A percentile compares a stretch with the other conserved stretches of the same genome.
Conservation (phyloP, 2,329 filamentous ascomycete genomes). For the Epichloe aotearoae region DNA sequence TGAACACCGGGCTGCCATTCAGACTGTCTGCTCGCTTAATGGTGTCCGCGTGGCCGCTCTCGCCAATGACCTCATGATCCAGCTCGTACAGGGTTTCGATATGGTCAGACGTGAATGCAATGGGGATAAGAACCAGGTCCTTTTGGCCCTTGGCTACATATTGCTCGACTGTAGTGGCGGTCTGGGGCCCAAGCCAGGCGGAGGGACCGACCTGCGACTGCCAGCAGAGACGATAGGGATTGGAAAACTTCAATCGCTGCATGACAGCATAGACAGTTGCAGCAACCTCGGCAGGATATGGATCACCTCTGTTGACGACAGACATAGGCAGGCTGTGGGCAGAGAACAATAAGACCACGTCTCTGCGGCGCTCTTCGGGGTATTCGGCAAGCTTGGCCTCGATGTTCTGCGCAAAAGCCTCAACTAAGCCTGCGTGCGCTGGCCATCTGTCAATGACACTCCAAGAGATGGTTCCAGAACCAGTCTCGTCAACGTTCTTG, state of each 20-base stretch:
- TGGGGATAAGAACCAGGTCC: slow-evolving; percentile 81
- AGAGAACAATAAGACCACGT: slow-evolving; percentile 82
- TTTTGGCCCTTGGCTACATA: slow-evolving; percentile 87
- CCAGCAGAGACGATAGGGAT: slow-evolving; percentile 92
- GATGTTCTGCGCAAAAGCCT: slow-evolving; percentile 87
- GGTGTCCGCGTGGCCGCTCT: slow-evolving; percentile 61
- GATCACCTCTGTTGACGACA: slow-evolving; percentile 90
- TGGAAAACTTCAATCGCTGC: slow-evolving; percentile 72
- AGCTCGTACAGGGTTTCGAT: slow-evolving; percentile 95
- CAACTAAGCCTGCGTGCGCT: slow-evolving; percentile 75
- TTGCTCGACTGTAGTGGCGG: slow-evolving; percentile 71
- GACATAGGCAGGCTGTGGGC: slow-evolving; percentile 95
- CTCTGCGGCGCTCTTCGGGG: slow-evolving; percentile 62
- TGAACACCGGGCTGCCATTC: slow-evolving; percentile 85
- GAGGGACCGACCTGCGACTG: slow-evolving; percentile 95
- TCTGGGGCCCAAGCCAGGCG: slow-evolving; percentile 92
- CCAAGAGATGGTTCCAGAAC: slow-evolving; percentile 70
- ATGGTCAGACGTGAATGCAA: slow-evolving; percentile 97
- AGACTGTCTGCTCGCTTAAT: slow-evolving; percentile 86
- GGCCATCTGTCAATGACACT: slow-evolving; percentile 98
- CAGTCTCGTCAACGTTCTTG: slow-evolving; percentile 42
- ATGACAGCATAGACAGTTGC: slow-evolving; percentile 97
- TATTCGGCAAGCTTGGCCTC: slow-evolving; percentile 75
- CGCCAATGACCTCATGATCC: slow-evolving; percentile 88
- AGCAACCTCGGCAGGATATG: slow-evolving; percentile 89